Conservation (phyloP, 2,329 filamentous ascomycete species). For the Arthrinium phaeospermum region DNA sequence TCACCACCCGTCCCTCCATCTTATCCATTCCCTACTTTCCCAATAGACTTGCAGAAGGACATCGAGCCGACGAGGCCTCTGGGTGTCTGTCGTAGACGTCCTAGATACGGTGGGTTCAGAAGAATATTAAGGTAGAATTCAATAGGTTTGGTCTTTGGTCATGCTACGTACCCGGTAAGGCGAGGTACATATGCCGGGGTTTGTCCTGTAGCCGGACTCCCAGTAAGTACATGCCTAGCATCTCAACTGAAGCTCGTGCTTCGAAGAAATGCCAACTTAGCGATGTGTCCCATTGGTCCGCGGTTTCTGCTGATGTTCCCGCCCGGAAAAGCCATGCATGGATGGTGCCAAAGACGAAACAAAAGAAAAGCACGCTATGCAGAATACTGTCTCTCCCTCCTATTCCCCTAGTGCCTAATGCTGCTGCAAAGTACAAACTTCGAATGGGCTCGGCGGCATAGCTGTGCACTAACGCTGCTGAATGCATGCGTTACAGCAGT, state of each 20-base stretch:
- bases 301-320: slow-evolving; percentile 16
- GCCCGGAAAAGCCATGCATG: slow-evolving; percentile 8
- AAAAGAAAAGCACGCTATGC: slow-evolving; percentile 8
- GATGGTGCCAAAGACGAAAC: slow-evolving; percentile 14
- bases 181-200: background rate
- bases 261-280: background rate
- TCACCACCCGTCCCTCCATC: slow-evolving; percentile 3
- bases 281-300: background rate
- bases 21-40: background rate
- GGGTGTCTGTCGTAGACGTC: background rate
- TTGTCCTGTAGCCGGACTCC: background rate
- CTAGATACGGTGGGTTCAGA: background rate
- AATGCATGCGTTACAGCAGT: background rate
- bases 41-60: background rate
- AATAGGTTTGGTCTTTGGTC: background rate
- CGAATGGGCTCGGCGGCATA: slow-evolving; percentile 20
- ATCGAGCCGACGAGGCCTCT: background rate
- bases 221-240: background rate
- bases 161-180: background rate
- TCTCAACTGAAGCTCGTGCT: slow-evolving; percentile 11
- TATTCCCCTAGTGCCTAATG: background rate
- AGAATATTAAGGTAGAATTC: background rate
- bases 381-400: background rate
- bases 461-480: slow-evolving; percentile 17
- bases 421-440: slow-evolving; percentile 11